Evolutionary conservation across 140 eudicot species (phyloP), one percentile per base, ranked within the genome.

Genomic region (Bidens hawaiensis): DNA sequence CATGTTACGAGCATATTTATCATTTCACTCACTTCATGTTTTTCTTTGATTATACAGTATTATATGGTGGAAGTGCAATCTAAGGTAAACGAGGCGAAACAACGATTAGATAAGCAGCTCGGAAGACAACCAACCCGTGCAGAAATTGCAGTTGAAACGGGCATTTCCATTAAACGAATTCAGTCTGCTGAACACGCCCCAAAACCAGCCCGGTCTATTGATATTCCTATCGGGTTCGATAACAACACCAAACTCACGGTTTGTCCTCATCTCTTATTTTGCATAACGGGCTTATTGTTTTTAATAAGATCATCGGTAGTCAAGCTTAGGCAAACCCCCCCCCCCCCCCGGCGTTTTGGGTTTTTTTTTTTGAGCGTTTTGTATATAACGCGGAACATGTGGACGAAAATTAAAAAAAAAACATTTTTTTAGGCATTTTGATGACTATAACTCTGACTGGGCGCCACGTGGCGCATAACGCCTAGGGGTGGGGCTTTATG

Each of bases 31-130:
- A 12, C 58, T 51, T 23, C 19, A 18, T 51, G 6, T 52, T 23
- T 51, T 27, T 34, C 57, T 25, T 18, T 69, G 58, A 15, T 18
- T 36, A n/a, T 36, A 52, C 81, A 91, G 96, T 80, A 75, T 76
- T 95, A 87, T 81, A 80, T 87, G 95, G 89, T 85, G 40, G 96
- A 91, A 73, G 96, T 91, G 38, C 76, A 82, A 28, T 69, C 87
- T 59, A 82, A 69, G 81, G 98, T 91, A 60, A 91, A 80, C 59
- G 96, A 84, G 58, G 96, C 95, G 4, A 84, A 43, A 57, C 79
- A 82, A 63, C 81, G 83, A 17, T 42, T 84, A 58, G 75, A 60
- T 25, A 77, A 68, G 38, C 74, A 85, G 73, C 83, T 73, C 24
- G 94, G 96, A 69, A 85, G 86, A 65, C 73, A 60, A 0, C 95